Evolutionary conservation across 306 rosid species (phyloP).

Genomic region (Crataegus laevigata): DNA sequence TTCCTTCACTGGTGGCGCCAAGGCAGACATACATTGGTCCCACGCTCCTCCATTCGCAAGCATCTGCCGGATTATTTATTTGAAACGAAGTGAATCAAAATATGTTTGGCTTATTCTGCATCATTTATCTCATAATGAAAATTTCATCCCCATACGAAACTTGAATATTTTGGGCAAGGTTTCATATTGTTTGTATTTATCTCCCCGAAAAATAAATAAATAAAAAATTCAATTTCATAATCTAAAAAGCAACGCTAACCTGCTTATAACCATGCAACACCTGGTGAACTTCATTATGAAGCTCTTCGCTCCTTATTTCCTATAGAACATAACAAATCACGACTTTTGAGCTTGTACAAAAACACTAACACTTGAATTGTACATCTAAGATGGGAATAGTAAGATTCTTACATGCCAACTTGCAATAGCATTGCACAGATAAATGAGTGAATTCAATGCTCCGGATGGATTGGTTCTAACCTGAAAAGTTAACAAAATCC

Average conservation of each 20-base stretch:
- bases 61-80: constrained; percentile 49
- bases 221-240: not conserved
- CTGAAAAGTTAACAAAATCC: constrained; percentile 38
- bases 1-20: constrained; percentile 85
- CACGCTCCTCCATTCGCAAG: constrained; percentile 93
- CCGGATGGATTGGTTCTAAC: constrained; percentile 93
- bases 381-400: constrained; percentile 1
- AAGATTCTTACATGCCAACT: constrained; percentile 92
- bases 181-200: not conserved
- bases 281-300: constrained; percentile 84
- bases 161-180: not conserved
- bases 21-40: constrained; percentile 95
- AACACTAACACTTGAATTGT: not conserved
- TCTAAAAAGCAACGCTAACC: constrained; percentile 40
- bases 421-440: constrained; percentile 90
- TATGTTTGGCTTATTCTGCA: not conserved
- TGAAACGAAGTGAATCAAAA: not conserved
- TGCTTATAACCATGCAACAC: constrained; percentile 95
- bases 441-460: constrained; percentile 66
- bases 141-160: not conserved
- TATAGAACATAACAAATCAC: constrained; percentile 16
- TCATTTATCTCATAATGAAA: not conserved
- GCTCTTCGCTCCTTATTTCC: constrained; percentile 95
- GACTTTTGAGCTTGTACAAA: constrained; percentile 14
- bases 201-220: not conserved